A percentile compares a stretch with the other conserved stretches of the same genome.
These are phyloP conservation scores for Zygosaccharomyces bailii DNA, from an alignment of 805 yeast species.

Conservation along the genomic window DNA sequence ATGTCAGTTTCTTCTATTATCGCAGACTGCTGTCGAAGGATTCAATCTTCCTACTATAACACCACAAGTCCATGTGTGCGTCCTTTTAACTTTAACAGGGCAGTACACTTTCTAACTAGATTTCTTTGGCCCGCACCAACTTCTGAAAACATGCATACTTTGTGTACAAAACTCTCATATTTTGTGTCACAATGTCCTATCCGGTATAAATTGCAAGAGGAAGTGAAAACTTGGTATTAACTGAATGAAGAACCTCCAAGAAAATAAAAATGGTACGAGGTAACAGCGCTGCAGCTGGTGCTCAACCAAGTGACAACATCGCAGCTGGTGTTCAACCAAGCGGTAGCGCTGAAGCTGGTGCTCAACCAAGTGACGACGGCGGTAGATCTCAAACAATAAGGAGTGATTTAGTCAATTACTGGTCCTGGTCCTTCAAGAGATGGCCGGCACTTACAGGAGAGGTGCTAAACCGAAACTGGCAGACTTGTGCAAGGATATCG, in stretches of 20 bases:
- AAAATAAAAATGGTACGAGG: neutral
- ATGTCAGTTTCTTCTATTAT: neutral
- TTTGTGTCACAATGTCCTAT: neutral
- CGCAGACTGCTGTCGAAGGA: neutral
- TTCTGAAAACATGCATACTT: neutral
- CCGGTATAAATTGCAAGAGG: neutral
- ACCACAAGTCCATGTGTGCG: neutral
- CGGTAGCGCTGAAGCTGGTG: neutral
- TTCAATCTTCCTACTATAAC: neutral
- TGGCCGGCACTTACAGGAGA: neutral
- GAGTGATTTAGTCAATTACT: neutral
- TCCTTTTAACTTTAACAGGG: neutral
- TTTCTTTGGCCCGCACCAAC: neutral
- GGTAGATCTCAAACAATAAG: neutral
- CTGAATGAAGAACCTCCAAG: neutral
- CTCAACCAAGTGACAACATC: neutral
- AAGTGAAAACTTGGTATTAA: neutral
- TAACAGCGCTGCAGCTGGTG: neutral
- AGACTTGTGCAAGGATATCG: neutral
- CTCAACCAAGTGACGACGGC: neutral
- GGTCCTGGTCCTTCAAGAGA: neutral
- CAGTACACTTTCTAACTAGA: neutral
- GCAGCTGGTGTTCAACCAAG: neutral
- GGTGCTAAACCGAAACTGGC: neutral
- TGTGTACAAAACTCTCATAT: neutral